Percentiles rank a stretch among this genome's conserved stretches.
Evolutionary conservation across 768 basidiomycete species (phyloP).

Genomic region (Termitomyces sp.): DNA sequence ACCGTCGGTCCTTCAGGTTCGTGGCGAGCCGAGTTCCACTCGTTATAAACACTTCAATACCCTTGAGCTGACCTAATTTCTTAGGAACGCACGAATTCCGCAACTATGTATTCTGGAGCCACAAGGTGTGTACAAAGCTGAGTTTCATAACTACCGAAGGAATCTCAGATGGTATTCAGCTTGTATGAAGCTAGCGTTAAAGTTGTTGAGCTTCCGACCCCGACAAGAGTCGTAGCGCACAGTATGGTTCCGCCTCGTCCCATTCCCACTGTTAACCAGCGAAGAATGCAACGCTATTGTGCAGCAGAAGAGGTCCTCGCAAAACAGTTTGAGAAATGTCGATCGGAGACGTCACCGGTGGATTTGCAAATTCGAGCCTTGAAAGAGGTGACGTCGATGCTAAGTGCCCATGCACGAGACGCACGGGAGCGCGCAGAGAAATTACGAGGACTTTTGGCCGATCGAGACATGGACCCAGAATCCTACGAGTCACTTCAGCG

Average conservation of each 20-base stretch:
- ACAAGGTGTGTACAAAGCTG: neutral
- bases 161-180: neutral
- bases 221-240: neutral
- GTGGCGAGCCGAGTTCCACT: neutral
- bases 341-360: constrained; percentile 27
- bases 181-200: neutral
- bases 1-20: neutral
- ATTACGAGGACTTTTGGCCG: constrained; percentile 30
- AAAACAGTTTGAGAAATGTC: constrained; percentile 25
- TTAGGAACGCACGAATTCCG: neutral
- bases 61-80: neutral
- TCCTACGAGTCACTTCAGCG: constrained; percentile 33
- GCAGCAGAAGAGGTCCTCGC: constrained; percentile 37
- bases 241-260: neutral
- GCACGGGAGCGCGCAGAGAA: constrained; percentile 35
- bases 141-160: neutral
- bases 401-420: constrained; percentile 39
- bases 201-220: neutral
- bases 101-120: neutral
- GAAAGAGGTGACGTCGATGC: constrained; percentile 33
- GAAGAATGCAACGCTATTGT: constrained; percentile 34
- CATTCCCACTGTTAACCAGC: constrained; percentile 8
- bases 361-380: constrained; percentile 45
- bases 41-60: neutral
- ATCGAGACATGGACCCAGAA: constrained; percentile 31